Base-by-base conservation (phyloP, 2,329 filamentous ascomycete species). In the Alternaria tenuissima region DNA sequence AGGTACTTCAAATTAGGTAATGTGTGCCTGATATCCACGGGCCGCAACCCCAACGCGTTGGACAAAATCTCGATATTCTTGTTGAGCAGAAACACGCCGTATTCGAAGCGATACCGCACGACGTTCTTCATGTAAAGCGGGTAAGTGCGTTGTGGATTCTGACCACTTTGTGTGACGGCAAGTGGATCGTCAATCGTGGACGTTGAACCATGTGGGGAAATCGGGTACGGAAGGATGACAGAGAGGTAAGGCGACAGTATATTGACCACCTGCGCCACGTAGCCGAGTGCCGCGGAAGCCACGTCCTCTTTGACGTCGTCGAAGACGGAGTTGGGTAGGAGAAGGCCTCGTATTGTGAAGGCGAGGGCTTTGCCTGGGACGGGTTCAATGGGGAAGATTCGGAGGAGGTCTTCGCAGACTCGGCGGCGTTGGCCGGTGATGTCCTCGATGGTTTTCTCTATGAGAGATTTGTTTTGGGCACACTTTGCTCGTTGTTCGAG, bases 81-180 rank as follows among this genome's bases (percentile, higher is more conserved):
- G 81, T 98, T 98, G 14, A 99, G 85, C n/a, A 98, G 82, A 71
- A 98, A 99, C 75, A 97, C 95, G 11, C 85, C 95, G 76, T 98
- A 99, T 71, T 98, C 94, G 78, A 98, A 98, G 3, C 94, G 89
- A 81, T 94, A 98, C 46, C 93, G 88, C 0, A 93, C 88, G 3
- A 87, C 86, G 73, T 86, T 85, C 61, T 82, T 83, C 81, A 91
- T 79, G 78, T 94, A 94, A 0, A 99, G 85, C 0, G 95, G 95
- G 70, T 96, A 99, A 1, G 68, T 75, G 18, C 76, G 69, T 2
- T 67, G 70, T 18, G 71, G 69, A 39, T 64, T 68, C 34, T 65
- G 65, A 8, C 39, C 46, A 8, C 38, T 34, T 56, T 86, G 75
- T 66, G 82, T 80, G 58, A 74, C 78, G 30, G 76, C 76, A 22